Evolutionary conservation across 768 basidiomycete genomes (phyloP), one percentile per base, ranked within the genome.

Genomic region (Phaffia australis): DNA sequence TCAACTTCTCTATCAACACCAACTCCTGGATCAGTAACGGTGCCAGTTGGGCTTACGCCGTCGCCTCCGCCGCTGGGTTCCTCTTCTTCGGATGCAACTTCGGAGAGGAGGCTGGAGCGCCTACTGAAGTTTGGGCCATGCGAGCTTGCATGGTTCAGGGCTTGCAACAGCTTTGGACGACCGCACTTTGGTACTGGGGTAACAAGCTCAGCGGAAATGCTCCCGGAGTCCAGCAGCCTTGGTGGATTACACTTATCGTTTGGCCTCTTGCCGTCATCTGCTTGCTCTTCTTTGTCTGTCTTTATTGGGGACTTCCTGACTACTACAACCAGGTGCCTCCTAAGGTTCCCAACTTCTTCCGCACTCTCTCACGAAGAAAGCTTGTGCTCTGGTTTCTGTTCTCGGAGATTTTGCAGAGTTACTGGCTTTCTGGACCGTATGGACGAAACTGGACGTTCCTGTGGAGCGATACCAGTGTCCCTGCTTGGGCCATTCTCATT

Each of bases 51-150:
- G 65, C 71, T 55, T 95, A 95, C 77, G 92, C 91, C 35, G 76
- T 89, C 59, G 91, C 87, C 23, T 94, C 92, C n/a, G 86, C 91
- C 16, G 92, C 89, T 35, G 86, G 89, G 15, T 95, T 94, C 81
- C 78, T 84, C 58, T 93, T 90, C 82, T 95, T 95, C 73, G 92
- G 91, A 73, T 81, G 93, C 69, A 95, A 95, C 77, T 95, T 95
- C 75, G 92, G 92, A 75, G 92, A 95, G 79, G 92, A 94, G 81
- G 92, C 91, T 84, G 91, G 92, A 72, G 90, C 92, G 63, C 89
- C 92, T 1, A 93, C 92, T 8, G 92, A 95, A 76, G 85, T 93
- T 19, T 95, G 92, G 92, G 87, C 86, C 35, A 74, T 91, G 67
- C 83, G 92, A 42, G 92, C 92, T 16, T 93, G 90, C 75, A 79